Conservation (phyloP, 345 rosid species). For the Gossypium bickii region DNA sequence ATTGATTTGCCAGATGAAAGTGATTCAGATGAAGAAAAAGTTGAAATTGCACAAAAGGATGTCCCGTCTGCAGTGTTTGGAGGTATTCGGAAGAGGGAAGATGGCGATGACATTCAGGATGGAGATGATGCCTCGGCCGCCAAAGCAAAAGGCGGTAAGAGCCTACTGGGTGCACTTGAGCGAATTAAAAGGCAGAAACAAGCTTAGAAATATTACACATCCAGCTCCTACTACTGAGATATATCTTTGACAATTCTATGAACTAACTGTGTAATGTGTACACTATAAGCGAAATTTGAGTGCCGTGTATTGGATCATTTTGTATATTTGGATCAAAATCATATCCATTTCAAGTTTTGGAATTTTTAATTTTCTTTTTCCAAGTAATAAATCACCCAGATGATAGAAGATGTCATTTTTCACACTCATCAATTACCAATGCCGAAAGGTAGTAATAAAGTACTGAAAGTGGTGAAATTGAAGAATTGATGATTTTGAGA, state of each 20-base stretch:
- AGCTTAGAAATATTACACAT: neutral
- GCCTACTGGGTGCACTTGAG: conserved; percentile 75
- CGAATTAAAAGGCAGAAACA: conserved; percentile 70
- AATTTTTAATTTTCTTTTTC: neutral
- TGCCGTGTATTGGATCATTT: neutral
- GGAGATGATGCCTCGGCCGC: conserved; percentile 14
- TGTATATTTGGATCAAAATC: conserved; percentile 3
- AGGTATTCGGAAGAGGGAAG: conserved; percentile 73
- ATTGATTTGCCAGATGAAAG: conserved; percentile 82
- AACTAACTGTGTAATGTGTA: neutral
- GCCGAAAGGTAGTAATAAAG: neutral
- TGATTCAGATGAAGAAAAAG: conserved; percentile 57
- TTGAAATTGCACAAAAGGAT: conserved; percentile 73
- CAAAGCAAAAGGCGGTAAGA: conserved; percentile 34
- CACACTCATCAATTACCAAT: neutral
- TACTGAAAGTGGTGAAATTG: too few relatives aligned
- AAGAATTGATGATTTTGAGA: neutral
- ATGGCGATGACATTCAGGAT: conserved; percentile 24
- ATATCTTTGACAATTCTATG: neutral
- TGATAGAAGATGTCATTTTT: neutral
- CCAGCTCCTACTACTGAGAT: neutral
- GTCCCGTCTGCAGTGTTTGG: conserved; percentile 85
- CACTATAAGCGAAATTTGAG: neutral
- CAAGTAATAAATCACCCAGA: neutral
- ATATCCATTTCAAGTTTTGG: neutral